Base-by-base conservation (phyloP, 2,329 filamentous ascomycete genomes). In the Penicillium sp. region DNA sequence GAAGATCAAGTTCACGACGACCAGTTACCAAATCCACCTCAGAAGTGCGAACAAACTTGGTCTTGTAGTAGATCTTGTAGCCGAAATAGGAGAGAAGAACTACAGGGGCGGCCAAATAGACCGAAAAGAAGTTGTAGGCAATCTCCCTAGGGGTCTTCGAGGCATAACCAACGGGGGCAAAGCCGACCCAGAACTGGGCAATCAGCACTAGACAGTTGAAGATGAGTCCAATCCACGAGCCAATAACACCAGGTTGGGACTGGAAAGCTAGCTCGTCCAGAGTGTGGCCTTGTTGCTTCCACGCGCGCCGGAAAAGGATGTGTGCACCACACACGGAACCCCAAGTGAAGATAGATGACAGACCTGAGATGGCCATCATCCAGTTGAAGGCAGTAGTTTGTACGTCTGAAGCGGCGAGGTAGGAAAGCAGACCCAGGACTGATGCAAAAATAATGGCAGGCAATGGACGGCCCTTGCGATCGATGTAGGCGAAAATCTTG, bases 11-110 rank as follows among this genome's bases (percentile, higher is more conserved):
- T 67, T 96, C 91, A 26, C 92, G 81, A 27, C 91, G 84, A 2
- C 93, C 93, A 0, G 91, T 96, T 56, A 88, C 84, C 58, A 97
- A 76, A 73, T 97, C 92, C 86, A 97, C 95, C 59, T 95, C 87
- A 47, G 81, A 78, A 32, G 82, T 74, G 16, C 81, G 79, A 40
- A 96, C 80, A 53, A 90, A 79, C 1, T 79, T 76, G 1, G 91
- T 95, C 53, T 79, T 80, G 69, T 84, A 89, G 72, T 79, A 88
- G 32, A 94, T 14, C 75, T 96, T 96, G 74, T 96, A 93, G 0
- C 72, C 78, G 10, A 90, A 41, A 70, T 89, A 96, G 71, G 87
- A 79, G 0, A 65, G 40, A 16, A 85, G 57, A 35, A 84, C 78
- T n/a, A 86, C 74, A 0, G 81, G 81, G 0, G 77, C 76, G 8